These are phyloP conservation scores for Suhomyces prunicola DNA, from an alignment of 805 yeast genomes.

Conservation along the genomic window DNA sequence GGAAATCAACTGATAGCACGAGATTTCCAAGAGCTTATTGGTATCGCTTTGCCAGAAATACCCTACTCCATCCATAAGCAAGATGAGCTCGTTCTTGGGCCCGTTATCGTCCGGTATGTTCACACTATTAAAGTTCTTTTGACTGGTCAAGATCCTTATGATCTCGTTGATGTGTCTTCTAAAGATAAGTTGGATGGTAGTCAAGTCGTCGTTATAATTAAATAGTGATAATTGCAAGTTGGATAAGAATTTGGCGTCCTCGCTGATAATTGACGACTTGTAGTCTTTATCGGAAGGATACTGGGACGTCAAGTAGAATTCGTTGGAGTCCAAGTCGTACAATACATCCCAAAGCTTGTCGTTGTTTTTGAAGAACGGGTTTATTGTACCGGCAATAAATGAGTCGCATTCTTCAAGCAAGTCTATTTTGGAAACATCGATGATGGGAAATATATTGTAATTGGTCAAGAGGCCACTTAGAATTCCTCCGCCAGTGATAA, in stretches of 20 bases:
- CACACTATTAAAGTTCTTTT: constrained; percentile 31
- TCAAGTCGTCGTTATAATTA: constrained; percentile 44
- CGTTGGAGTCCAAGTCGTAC: constrained; percentile 56
- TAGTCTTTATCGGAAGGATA: constrained; percentile 13
- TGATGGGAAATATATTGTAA: constrained; percentile 51
- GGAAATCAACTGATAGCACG: constrained; percentile 39
- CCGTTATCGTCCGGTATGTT: constrained; percentile 11
- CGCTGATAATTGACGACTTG: constrained; percentile 39
- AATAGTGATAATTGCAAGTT: constrained; percentile 41
- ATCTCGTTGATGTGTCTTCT: constrained; percentile 45
- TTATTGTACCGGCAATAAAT: constrained; percentile 65
- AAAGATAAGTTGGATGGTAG: constrained; percentile 42
- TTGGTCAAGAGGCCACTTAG: constrained; percentile 37
- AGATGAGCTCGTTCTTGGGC: constrained; percentile 15
- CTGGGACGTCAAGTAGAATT: constrained; percentile 30
- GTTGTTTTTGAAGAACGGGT: constrained; percentile 57
- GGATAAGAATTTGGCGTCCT: constrained; percentile 44
- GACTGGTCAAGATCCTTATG: constrained; percentile 34
- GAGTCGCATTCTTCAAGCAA: constrained; percentile 38
- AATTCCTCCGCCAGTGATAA: constrained; percentile 43
- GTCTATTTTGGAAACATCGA: constrained; percentile 60
- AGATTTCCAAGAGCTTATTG: constrained; percentile 37
- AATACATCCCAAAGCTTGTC: constrained; percentile 57
- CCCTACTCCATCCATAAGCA: constrained; percentile 41
- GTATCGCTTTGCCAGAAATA: constrained; percentile 43